Evolutionary conservation across 371 early-diverging fungal species (phyloP), one percentile per base, ranked within the genome.

Genomic region (Spiromyces aspiralis): DNA sequence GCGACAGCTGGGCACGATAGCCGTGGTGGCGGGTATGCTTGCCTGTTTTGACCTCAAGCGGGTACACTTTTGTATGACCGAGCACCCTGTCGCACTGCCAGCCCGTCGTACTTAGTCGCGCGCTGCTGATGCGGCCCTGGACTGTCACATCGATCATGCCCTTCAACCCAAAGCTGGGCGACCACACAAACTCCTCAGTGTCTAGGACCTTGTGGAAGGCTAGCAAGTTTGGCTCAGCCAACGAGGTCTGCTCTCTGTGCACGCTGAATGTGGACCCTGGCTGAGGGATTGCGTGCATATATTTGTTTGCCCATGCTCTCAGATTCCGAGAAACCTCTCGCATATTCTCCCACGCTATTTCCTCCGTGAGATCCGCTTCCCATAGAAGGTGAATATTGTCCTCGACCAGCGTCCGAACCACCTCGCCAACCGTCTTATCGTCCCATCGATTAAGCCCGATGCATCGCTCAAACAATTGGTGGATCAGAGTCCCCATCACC

Each of bases 41-140:
- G 13, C 96, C 91, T 0, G 96, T 90, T 58, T 96, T 96, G 22
- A 96, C 50, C 64, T 96, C 97, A 27, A 96, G 73, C 0, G 96
- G 96, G 23, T 80, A 73, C 25, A 79, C 52, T 0, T 43, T 25
- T n/a, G n/a, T n/a, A n/a, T n/a, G n/a, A n/a, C n/a, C n/a, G n/a
- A n/a, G n/a, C n/a, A n/a, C n/a, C n/a, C n/a, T n/a, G n/a, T n/a
- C n/a, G n/a, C n/a, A n/a, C n/a, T n/a, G n/a, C n/a, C n/a, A n/a
- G n/a, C n/a, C n/a, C n/a, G n/a, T n/a, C 4, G 27, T 46, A 12
- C 35, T 22, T 24, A 28, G 51, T 26, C 44, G 45, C n/a, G 16
- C 27, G 23, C 20, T n/a, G 12, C 41, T 45, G 16, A 55, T 13
- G 3, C 59, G 59, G 0, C 76, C 70, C 45, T 80, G 67, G 2